These are phyloP conservation scores for Thozetella sp. DNA, from an alignment of 495 filamentous ascomycete species.

Conservation along the genomic window DNA sequence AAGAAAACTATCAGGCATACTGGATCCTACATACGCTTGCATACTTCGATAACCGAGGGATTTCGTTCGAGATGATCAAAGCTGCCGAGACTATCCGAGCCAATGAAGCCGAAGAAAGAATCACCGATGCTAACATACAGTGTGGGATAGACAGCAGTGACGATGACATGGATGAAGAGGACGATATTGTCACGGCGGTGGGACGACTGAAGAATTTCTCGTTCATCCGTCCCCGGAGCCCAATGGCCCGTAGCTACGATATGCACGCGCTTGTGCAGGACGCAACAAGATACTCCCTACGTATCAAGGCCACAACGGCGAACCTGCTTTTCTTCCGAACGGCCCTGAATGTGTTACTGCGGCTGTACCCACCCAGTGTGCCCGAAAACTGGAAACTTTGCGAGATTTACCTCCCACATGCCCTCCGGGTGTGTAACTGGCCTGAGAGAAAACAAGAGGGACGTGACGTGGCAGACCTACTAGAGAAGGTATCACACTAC, in stretches of 20 bases:
- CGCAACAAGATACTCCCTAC: conserved; percentile 17
- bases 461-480: conserved; percentile 14
- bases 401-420: conserved; percentile 15
- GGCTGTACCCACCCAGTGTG: conserved; percentile 9
- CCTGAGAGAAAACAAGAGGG: conserved; percentile 5
- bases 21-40: conserved; percentile 15
- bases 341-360: conserved; percentile 9
- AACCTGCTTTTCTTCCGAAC: conserved; percentile 11
- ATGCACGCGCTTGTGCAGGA: conserved; percentile 26
- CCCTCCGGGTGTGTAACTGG: conserved; percentile 10
- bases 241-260: conserved; percentile 8
- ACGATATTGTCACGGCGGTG: conserved; percentile 5
- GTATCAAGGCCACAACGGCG: conserved; percentile 2
- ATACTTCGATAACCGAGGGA: conserved; percentile 22
- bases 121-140: too few species aligned
- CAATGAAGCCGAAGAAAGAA: too few species aligned
- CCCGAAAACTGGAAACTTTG: conserved; percentile 13
- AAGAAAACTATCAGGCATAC: conserved; percentile 18
- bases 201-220: conserved; percentile 16
- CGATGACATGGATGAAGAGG: neutral
- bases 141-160: too few species aligned
- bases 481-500: conserved; percentile 14
- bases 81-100: conserved; percentile 4
- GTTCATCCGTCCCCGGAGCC: conserved; percentile 8
- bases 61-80: conserved; percentile 14